These are phyloP conservation scores for Rhizophora apiculata DNA, from an alignment of 345 rosid species.

Conservation along the genomic window DNA sequence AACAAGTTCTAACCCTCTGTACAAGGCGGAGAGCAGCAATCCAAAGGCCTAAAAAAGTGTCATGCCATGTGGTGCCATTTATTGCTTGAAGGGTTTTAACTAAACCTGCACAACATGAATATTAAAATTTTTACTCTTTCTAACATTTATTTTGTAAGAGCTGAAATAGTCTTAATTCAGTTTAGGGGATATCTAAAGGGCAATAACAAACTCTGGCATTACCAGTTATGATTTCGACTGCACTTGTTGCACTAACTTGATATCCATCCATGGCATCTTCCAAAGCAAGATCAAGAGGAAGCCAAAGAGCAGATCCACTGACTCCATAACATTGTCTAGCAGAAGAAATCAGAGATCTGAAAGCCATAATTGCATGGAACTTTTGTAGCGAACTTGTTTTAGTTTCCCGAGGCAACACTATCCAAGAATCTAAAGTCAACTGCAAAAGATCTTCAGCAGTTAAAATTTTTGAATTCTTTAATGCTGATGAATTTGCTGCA, in stretches of 20 bases:
- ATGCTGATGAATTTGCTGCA: constrained; percentile 57
- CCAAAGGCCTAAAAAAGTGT: constrained; percentile 89
- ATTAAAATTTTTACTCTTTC: neutral
- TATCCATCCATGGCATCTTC: constrained; percentile 95
- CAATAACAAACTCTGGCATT: constrained; percentile 9
- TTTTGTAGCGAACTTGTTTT: constrained; percentile 48
- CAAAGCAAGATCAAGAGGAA: constrained; percentile 84
- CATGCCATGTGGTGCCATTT: constrained; percentile 77
- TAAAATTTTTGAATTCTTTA: constrained; percentile 56
- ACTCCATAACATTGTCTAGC: constrained; percentile 67
- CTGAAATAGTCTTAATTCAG: neutral
- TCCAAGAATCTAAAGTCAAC: constrained; percentile 49
- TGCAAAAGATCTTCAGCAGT: constrained; percentile 59
- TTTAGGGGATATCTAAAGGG: neutral
- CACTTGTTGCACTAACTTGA: constrained; percentile 78
- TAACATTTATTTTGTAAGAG: neutral
- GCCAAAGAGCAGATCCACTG: constrained; percentile 74
- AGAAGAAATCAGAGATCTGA: constrained; percentile 54
- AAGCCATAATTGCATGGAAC: constrained; percentile 51
- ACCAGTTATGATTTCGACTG: constrained; percentile 71
- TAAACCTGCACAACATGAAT: constrained; percentile 55
- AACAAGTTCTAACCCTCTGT: constrained; percentile 57
- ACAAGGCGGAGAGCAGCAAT: constrained; percentile 91
- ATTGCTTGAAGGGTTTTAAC: constrained; percentile 85
- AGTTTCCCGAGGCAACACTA: constrained; percentile 35